phyloP scores from a whole-genome alignment of 2,329 filamentous ascomycete genomes.

The Aspergillus fijiensis region DNA sequence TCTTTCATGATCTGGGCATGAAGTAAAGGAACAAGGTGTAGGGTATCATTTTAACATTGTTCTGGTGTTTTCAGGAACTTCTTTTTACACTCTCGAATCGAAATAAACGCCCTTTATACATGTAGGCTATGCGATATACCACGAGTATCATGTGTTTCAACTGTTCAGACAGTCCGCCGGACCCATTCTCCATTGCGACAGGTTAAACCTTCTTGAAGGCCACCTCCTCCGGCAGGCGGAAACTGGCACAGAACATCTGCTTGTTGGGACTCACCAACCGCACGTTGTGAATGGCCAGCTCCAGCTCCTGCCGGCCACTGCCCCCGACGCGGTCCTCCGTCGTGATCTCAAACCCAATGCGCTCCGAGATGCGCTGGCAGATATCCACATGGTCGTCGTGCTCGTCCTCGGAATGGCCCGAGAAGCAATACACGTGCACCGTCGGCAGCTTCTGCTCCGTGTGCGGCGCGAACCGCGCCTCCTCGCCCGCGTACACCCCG shows the following conservation, averaged over 20 bases:
- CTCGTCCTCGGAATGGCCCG: conserved; percentile 75
- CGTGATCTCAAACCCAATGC: conserved; percentile 60
- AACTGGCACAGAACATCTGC: conserved; percentile 94
- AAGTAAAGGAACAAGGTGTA: not conserved
- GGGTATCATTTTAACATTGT: not conserved
- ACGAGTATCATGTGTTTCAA: conserved; percentile 20
- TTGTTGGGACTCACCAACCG: conserved; percentile 90
- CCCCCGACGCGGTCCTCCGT: conserved; percentile 51
- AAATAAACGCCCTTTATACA: not conserved
- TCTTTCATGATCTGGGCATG: too few relatives aligned
- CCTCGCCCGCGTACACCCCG: conserved; percentile 74
- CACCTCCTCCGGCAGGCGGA: conserved; percentile 77
- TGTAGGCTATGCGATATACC: not conserved
- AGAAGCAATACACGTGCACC: conserved; percentile 94
- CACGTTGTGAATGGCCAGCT: conserved; percentile 63
- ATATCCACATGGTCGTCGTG: conserved; percentile 60
- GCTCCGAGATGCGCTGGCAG: conserved; percentile 63
- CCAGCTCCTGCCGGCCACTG: conserved; percentile 59
- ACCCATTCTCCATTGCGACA: not conserved
- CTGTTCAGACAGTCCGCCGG: conserved; percentile 1
- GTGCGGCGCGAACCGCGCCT: conserved; percentile 63
- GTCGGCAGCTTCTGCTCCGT: conserved; percentile 67
- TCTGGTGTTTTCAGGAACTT: not conserved
- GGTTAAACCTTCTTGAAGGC: conserved; percentile 59
- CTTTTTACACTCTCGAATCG: not conserved